phyloP scores from a whole-genome alignment of 2,329 filamentous ascomycete species.

The Fusarium sp. region DNA sequence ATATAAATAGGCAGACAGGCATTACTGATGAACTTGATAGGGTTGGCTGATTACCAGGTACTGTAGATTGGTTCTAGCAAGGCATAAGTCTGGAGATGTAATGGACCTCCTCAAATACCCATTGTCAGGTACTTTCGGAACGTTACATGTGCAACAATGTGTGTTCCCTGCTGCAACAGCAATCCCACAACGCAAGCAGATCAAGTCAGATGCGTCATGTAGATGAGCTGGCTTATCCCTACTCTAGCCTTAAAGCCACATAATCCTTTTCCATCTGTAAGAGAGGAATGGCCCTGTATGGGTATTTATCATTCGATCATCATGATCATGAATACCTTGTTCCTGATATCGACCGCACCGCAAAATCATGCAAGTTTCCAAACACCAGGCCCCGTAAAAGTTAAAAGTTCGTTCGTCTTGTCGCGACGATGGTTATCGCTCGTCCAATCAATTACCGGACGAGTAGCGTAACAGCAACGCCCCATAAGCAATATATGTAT shows the following conservation, averaged over 20 bases:
- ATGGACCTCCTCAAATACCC: neutral
- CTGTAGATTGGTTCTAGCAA: neutral
- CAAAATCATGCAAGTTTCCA: constrained; percentile 29
- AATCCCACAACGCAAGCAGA: neutral
- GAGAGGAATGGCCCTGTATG: constrained; percentile 2
- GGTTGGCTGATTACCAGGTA: neutral
- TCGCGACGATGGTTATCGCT: constrained; percentile 3
- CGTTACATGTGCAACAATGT: neutral
- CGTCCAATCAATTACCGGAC: constrained; percentile 20
- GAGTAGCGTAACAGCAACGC: constrained; percentile 21
- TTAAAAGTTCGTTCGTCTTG: constrained; percentile 10
- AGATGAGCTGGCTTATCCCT: neutral
- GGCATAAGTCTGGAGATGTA: neutral
- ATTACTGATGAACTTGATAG: neutral
- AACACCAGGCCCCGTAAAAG: constrained; percentile 36
- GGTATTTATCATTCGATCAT: constrained; percentile 25
- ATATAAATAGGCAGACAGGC: neutral
- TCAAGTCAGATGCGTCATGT: neutral
- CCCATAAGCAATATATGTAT: constrained; percentile 6
- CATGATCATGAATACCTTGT: constrained; percentile 30
- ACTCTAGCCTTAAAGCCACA: neutral
- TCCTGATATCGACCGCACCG: constrained; percentile 16
- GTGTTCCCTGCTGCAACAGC: constrained; percentile 11
- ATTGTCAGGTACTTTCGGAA: constrained; percentile 1
- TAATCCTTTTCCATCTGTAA: neutral